A percentile compares a stretch with the other conserved stretches of the same genome.
These are phyloP conservation scores for Naganishia kalamii DNA, from an alignment of 768 basidiomycete genomes.

Conservation along the genomic window DNA sequence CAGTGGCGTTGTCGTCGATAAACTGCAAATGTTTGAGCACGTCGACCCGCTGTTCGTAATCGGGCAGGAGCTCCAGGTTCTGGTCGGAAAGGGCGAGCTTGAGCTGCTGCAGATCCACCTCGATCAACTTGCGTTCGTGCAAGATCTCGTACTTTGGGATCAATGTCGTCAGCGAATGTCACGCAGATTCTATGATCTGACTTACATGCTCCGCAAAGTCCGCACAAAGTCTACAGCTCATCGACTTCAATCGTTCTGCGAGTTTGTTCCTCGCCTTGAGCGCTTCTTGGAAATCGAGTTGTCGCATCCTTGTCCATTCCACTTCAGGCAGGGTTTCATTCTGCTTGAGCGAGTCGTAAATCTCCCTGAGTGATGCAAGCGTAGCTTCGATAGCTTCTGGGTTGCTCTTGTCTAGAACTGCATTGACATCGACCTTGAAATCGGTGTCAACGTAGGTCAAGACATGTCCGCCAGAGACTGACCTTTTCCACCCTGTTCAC, in stretches of 20 bases:
- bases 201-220: conserved; percentile 72
- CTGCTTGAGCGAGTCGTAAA: conserved; percentile 52
- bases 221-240: conserved; percentile 57
- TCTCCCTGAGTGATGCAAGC: conserved; percentile 54
- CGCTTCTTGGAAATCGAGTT: conserved; percentile 80
- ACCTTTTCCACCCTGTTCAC: conserved; percentile 70
- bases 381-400: conserved; percentile 52
- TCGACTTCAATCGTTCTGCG: conserved; percentile 49
- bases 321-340: conserved; percentile 59
- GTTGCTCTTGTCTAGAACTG: conserved; percentile 65
- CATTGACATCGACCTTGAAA: conserved; percentile 60
- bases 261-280: conserved; percentile 58
- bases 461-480: background rate
- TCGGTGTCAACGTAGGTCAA: background rate
- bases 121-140: conserved; percentile 69
- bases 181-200: conserved; percentile 17
- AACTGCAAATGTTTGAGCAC: conserved; percentile 87
- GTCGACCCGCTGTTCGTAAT: conserved; percentile 88
- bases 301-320: conserved; percentile 72
- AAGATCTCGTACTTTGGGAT: conserved; percentile 61
- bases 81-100: conserved; percentile 89
- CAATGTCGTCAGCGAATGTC: background rate
- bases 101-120: conserved; percentile 66
- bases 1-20: conserved; percentile 91
- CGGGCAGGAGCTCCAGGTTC: conserved; percentile 90